Evolutionary conservation across 2,329 filamentous ascomycete genomes (phyloP), one percentile per base, ranked within the genome.

Genomic region (Claviceps paspali): DNA sequence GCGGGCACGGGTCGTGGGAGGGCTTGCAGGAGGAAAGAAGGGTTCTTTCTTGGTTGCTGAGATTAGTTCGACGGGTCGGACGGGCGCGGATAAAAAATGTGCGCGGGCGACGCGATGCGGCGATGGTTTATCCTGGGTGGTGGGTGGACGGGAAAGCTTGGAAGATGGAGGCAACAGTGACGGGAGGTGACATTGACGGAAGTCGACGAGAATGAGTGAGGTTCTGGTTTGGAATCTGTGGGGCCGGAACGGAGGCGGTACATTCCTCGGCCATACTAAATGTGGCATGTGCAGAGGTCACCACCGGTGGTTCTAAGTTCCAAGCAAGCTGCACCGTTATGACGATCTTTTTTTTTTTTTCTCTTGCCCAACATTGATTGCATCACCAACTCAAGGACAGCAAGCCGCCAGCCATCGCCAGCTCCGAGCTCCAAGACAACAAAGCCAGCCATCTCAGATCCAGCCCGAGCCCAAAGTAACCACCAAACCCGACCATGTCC

Each of bases 401-500:
- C n/a, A n/a, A n/a, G n/a, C n/a, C n/a, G n/a, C n/a, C n/a, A n/a
- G n/a, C n/a, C n/a, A n/a, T n/a, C n/a, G n/a, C n/a, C n/a, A n/a
- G n/a, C n/a, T n/a, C n/a, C n/a, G n/a, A n/a, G n/a, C n/a, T n/a
- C n/a, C n/a, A n/a, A n/a, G n/a, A n/a, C n/a, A n/a, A n/a, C n/a
- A n/a, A n/a, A n/a, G n/a, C n/a, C n/a, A n/a, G n/a, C n/a, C n/a
- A n/a, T n/a, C n/a, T n/a, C n/a, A n/a, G n/a, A n/a, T n/a, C n/a
- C n/a, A n/a, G n/a, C n/a, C n/a, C n/a, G n/a, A n/a, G n/a, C n/a
- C n/a, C n/a, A n/a, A n/a, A n/a, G n/a, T n/a, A n/a, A n/a, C n/a
- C 27, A 15, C 27, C 7, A 28, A 12, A 12, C 24, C 24, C 11
- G 4, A 21, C 28, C 42, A 98, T 98, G 91, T 98, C 91, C 40